phyloP scores from a whole-genome alignment of 495 filamentous ascomycete species.

The Daldinia grandis region DNA sequence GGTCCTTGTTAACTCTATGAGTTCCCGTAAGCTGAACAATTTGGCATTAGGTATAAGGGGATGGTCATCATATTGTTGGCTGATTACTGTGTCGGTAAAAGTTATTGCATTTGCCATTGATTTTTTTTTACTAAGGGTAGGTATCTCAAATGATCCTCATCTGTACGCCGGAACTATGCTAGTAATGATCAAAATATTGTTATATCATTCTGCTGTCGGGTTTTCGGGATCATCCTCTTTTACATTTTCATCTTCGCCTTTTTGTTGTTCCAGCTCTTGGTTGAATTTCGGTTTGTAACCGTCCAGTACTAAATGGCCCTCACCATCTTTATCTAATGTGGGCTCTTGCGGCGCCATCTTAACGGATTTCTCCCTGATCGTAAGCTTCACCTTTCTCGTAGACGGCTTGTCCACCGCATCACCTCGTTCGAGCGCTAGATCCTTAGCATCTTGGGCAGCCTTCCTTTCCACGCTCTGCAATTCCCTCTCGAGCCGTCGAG shows the following conservation, averaged over 20 bases:
- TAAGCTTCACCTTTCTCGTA: conserved; percentile 42
- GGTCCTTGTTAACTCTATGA: neutral
- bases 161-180: conserved; percentile 33
- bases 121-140: conserved; percentile 34
- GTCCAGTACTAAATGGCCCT: conserved; percentile 56
- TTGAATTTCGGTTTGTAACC: conserved; percentile 55
- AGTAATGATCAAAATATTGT: conserved; percentile 1
- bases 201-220: neutral
- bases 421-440: conserved; percentile 65
- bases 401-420: conserved; percentile 39
- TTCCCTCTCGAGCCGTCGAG: conserved; percentile 39
- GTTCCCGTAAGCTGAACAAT: neutral
- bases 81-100: neutral
- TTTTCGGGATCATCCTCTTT: neutral
- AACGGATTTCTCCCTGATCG: conserved; percentile 60
- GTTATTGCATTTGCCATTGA: neutral
- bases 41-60: neutral
- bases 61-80: neutral
- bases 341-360: conserved; percentile 46
- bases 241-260: neutral
- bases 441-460: conserved; percentile 46
- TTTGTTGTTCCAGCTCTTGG: conserved; percentile 7
- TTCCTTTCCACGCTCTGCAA: conserved; percentile 52
- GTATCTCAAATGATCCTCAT: conserved; percentile 30
- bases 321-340: conserved; percentile 44